Conservation (phyloP, 805 yeast genomes). For the Jamesozyma hellenica region DNA sequence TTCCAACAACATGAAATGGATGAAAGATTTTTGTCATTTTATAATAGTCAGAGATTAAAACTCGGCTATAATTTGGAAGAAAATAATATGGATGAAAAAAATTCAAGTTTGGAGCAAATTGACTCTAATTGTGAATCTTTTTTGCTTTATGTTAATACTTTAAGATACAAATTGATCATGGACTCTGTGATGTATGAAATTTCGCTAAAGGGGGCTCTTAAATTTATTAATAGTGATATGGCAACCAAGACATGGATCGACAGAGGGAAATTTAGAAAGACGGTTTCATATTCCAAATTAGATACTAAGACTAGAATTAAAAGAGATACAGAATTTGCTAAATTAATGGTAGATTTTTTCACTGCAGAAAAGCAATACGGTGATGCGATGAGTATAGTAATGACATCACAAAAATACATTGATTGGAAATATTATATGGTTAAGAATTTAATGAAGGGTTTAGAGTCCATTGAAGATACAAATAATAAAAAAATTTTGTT, state of each 20-base stretch:
- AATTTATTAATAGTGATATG: conserved; percentile 42
- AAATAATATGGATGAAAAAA: background rate
- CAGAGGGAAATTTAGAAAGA: conserved; percentile 62
- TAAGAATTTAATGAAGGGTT: conserved; percentile 32
- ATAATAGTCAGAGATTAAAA: background rate
- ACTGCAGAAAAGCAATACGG: conserved; percentile 43
- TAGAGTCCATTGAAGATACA: conserved; percentile 37
- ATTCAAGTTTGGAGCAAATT: background rate
- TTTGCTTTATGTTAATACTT: conserved; percentile 11
- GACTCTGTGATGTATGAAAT: conserved; percentile 45
- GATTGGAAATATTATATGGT: conserved; percentile 52
- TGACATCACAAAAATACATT: conserved; percentile 58
- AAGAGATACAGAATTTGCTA: conserved; percentile 44
- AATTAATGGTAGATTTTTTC: conserved; percentile 53
- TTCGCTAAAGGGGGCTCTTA: conserved; percentile 57
- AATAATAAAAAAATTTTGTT: conserved; percentile 25
- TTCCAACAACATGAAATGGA: conserved; percentile 19
- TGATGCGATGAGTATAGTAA: conserved; percentile 62
- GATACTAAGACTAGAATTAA: conserved; percentile 37
- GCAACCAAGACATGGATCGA: conserved; percentile 68
- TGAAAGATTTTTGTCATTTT: conserved; percentile 6
- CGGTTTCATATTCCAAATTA: conserved; percentile 38
- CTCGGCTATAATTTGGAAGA: too few species aligned
- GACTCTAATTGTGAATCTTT: background rate
- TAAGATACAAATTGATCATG: conserved; percentile 31